These are phyloP conservation scores for Starmerella apis DNA, from an alignment of 805 yeast genomes.

Conservation along the genomic window DNA sequence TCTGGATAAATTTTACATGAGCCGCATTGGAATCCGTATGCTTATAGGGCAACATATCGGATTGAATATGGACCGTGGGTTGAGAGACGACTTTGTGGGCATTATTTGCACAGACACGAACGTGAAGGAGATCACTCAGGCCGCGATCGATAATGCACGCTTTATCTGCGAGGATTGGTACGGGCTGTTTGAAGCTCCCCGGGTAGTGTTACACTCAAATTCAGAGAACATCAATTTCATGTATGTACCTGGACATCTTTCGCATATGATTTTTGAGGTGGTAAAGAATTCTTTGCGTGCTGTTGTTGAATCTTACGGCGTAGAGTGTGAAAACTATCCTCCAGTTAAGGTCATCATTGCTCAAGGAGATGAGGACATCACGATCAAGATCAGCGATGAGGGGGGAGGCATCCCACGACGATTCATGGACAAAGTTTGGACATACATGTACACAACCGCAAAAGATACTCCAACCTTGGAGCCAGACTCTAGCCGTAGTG, in stretches of 20 bases:
- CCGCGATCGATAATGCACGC: conserved; percentile 82
- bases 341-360: conserved; percentile 79
- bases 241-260: conserved; percentile 88
- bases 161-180: conserved; percentile 87
- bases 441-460: conserved; percentile 82
- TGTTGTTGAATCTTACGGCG: conserved; percentile 70
- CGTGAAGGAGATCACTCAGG: conserved; percentile 70
- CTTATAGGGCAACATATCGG: conserved; percentile 91
- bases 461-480: conserved; percentile 57
- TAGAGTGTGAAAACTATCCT: conserved; percentile 60
- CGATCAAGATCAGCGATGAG: conserved; percentile 81
- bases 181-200: conserved; percentile 76
- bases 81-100: conserved; percentile 64
- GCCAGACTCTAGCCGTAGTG: conserved; percentile 46
- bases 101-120: conserved; percentile 79
- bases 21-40: conserved; percentile 86
- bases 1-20: conserved; percentile 78
- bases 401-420: conserved; percentile 89
- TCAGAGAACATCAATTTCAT: conserved; percentile 60
- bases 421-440: conserved; percentile 79
- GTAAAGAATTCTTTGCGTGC: conserved; percentile 80
- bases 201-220: conserved; percentile 67
- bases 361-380: conserved; percentile 82
- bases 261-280: conserved; percentile 83
- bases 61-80: conserved; percentile 53